Conservation (phyloP, 768 basidiomycete genomes). For the Lyophyllum semitale region DNA sequence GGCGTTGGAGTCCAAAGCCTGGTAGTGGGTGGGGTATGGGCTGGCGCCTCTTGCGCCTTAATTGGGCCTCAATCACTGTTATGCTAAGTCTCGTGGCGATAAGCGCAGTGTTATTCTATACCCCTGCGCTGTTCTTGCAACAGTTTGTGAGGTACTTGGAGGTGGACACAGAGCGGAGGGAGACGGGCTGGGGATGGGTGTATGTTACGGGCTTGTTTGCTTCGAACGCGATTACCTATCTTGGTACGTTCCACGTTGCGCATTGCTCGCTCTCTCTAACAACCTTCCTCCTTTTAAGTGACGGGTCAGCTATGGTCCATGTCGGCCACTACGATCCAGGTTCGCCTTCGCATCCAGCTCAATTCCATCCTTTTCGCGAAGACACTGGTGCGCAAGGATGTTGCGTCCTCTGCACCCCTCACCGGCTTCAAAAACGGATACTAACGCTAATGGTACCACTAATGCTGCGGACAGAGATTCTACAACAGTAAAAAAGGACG, state of each 20-base stretch:
- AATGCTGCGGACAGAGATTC: constrained; percentile 5
- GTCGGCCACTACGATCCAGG: constrained; percentile 69
- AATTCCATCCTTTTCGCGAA: no score
- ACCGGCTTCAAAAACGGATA: constrained; percentile 22
- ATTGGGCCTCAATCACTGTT: constrained; percentile 39
- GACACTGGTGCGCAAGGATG: constrained; percentile 86
- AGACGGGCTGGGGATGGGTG: no score
- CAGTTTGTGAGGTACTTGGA: constrained; percentile 67
- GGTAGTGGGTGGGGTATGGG: no score
- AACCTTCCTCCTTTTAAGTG: constrained; percentile 33
- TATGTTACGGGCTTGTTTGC: no score
- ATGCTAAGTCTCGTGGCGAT: constrained; percentile 54
- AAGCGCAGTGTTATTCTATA: constrained; percentile 67
- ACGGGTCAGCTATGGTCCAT: constrained; percentile 72
- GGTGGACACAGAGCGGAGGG: no score
- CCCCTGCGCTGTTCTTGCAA: constrained; percentile 60
- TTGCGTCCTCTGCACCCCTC: constrained; percentile 60
- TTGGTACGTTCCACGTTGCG: constrained; percentile 24
- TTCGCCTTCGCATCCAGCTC: constrained; percentile 68
- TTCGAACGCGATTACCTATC: constrained; percentile 31
- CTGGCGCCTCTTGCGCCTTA: no score
- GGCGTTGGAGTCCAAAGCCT: constrained; percentile 57
- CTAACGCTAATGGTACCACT: constrained; percentile 4
- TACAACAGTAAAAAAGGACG: constrained; percentile 33
- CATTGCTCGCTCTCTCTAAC: background rate